Base-by-base conservation (phyloP, 2,329 filamentous ascomycete species). In the Cercospora brassicicola region DNA sequence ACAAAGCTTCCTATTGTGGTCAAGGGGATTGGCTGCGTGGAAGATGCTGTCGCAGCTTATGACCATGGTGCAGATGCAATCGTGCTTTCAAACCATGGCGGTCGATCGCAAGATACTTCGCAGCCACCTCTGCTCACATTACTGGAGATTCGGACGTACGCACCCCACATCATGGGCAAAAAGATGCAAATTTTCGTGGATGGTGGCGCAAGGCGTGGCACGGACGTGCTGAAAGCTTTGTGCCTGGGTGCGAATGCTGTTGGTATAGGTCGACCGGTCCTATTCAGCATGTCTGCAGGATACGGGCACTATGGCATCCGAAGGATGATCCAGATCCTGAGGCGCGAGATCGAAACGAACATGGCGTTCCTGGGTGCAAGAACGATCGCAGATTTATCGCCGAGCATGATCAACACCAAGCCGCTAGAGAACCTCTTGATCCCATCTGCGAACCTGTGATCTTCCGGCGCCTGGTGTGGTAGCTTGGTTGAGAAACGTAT, bases 161-260 rank as follows among this genome's bases (percentile, higher is more conserved):
- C 85, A 26, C 88, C 88, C 0, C 81, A 86, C 59, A 81, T 73
- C 56, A 67, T 70, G n/a, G 61, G 66, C 18, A 61, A 64, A 2
- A 57, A 59, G 33, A 90, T 73, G 84, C 66, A 73, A 45, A 69
- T 91, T 1, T 88, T 85, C 65, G 79, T 91, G 2, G 89, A 91
- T 68, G 88, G 89, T 0, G 89, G 89, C 0, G 83, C 91, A 26
- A 82, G 84, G 18, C 80, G 88, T n/a, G 89, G 89, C 0, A 87
- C 88, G 0, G 89, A 91, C 73, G 85, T 91, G 3, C 82, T 91
- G 72, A 91, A 91, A 77, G 88, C 87, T 0, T 72, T 91, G 15
- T 89, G 87, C 62, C 78, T 91, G 0, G 89, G 89, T 0, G 89
- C 88, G 0, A 87, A 80, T 65, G 88, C 86, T 0, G 88, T 81